Evolutionary conservation across 345 rosid species (phyloP).

Genomic region (Triadica sebifera): DNA sequence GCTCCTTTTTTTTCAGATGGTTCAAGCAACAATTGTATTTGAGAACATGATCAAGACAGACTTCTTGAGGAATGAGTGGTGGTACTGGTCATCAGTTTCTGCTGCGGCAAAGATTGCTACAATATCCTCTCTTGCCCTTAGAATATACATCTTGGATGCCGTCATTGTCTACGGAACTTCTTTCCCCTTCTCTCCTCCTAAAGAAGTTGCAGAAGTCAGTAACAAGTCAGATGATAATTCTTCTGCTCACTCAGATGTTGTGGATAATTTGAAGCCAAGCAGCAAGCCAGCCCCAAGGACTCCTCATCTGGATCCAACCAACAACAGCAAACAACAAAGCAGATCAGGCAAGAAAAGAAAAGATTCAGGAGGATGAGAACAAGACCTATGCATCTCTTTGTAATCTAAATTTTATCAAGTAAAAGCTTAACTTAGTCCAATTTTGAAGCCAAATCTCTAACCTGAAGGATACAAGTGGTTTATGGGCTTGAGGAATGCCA

Average conservation of each 20-base stretch:
- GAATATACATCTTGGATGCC: conserved; percentile 38
- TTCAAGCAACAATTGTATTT: conserved; percentile 35
- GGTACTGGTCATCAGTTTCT: conserved; percentile 41
- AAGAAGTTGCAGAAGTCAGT: conserved; percentile 12
- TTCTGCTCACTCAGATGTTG: conserved; percentile 4
- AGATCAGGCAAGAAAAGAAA: conserved; percentile 23
- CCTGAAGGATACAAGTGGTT: neutral
- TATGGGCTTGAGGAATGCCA: neutral
- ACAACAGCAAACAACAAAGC: conserved; percentile 7
- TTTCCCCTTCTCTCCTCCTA: neutral
- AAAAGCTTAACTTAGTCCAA: neutral
- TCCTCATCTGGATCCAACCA: neutral
- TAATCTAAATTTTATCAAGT: neutral
- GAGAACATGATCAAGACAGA: conserved; percentile 39
- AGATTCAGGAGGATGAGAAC: conserved; percentile 14
- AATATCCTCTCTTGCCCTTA: conserved; percentile 36
- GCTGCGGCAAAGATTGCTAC: conserved; percentile 35
- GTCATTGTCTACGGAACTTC: conserved; percentile 32
- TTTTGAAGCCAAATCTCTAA: neutral
- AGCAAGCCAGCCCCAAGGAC: conserved; percentile 12
- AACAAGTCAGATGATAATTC: conserved; percentile 4
- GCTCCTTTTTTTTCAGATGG: conserved; percentile 31
- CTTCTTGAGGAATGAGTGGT: conserved; percentile 36
- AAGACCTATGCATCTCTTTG: neutral
- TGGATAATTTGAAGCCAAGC: conserved; percentile 11